These are phyloP conservation scores for Russula compacta DNA, from an alignment of 768 basidiomycete species.

Conservation along the genomic window DNA sequence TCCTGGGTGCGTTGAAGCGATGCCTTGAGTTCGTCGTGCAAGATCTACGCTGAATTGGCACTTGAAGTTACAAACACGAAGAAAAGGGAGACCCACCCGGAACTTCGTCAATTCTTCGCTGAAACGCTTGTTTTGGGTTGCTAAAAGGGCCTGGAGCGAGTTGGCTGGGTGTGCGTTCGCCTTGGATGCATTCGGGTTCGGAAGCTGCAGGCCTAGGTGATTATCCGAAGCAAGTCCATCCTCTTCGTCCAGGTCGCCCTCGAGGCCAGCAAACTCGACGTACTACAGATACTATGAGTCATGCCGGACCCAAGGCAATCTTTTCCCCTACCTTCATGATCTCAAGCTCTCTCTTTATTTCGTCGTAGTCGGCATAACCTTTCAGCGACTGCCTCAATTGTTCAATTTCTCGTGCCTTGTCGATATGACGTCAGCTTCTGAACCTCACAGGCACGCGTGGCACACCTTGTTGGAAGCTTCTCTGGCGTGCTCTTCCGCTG, in stretches of 20 bases:
- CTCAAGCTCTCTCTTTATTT: constrained; percentile 94
- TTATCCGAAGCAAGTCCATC: constrained; percentile 28
- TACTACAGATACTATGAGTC: constrained; percentile 44
- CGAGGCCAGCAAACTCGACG: constrained; percentile 90
- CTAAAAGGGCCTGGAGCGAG: constrained; percentile 84
- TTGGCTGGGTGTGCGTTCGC: constrained; percentile 66
- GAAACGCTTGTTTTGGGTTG: constrained; percentile 88
- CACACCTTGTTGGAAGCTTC: constrained; percentile 53
- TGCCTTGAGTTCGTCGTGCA: constrained; percentile 72
- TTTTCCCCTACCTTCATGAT: constrained; percentile 80
- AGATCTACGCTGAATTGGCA: constrained; percentile 41
- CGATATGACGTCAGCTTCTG: background rate
- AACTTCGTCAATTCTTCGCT: constrained; percentile 90
- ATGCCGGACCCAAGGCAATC: background rate
- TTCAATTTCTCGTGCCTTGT: constrained; percentile 55
- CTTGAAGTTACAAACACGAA: background rate
- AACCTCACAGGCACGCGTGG: background rate
- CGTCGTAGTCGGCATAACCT: constrained; percentile 83
- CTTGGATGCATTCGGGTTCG: constrained; percentile 85
- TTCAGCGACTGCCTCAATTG: constrained; percentile 59
- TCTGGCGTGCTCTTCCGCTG: constrained; percentile 48
- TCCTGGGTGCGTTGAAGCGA: constrained; percentile 50
- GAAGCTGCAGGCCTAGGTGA: constrained; percentile 55
- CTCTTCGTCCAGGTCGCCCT: constrained; percentile 61
- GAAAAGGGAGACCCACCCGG: constrained; percentile 42